Evolutionary conservation across 2,329 filamentous ascomycete species (phyloP).

Genomic region (Trichoderma breve): DNA sequence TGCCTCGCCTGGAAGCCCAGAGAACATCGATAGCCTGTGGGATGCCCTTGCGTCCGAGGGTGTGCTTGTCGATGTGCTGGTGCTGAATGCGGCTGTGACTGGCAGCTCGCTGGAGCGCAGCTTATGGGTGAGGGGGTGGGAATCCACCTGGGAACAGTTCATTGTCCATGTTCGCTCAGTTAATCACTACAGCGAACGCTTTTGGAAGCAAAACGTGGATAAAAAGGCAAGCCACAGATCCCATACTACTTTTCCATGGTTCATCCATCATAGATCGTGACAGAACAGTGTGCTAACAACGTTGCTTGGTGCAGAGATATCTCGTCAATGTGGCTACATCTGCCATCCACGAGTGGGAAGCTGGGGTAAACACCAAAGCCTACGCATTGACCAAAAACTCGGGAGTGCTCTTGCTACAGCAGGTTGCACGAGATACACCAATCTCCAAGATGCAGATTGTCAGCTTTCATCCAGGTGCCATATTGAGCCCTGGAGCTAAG

Average conservation of each 20-base stretch:
- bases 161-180: constrained; percentile 21
- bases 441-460: constrained; percentile 37
- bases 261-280: background rate
- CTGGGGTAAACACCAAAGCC: constrained; percentile 29
- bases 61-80: constrained; percentile 28
- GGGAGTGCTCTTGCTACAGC: constrained; percentile 34
- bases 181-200: constrained; percentile 22
- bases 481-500: constrained; percentile 31
- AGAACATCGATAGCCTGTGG: constrained; percentile 33
- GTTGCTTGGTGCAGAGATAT: background rate
- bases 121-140: constrained; percentile 18
- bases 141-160: constrained; percentile 17
- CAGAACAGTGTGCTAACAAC: background rate
- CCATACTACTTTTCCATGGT: background rate
- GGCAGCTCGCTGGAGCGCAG: background rate
- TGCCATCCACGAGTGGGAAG: constrained; percentile 27
- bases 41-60: constrained; percentile 26
- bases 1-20: constrained; percentile 26
- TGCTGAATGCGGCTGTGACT: constrained; percentile 25
- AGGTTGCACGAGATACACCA: constrained; percentile 31
- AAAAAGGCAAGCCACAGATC: constrained; percentile 12
- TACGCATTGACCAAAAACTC: constrained; percentile 37
- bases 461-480: constrained; percentile 37
- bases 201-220: constrained; percentile 26
- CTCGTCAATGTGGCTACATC: constrained; percentile 15